Percentiles rank a stretch among this genome's conserved stretches.
Evolutionary conservation across 2,329 filamentous ascomycete species (phyloP).

Genomic region (Penicillium sp.): DNA sequence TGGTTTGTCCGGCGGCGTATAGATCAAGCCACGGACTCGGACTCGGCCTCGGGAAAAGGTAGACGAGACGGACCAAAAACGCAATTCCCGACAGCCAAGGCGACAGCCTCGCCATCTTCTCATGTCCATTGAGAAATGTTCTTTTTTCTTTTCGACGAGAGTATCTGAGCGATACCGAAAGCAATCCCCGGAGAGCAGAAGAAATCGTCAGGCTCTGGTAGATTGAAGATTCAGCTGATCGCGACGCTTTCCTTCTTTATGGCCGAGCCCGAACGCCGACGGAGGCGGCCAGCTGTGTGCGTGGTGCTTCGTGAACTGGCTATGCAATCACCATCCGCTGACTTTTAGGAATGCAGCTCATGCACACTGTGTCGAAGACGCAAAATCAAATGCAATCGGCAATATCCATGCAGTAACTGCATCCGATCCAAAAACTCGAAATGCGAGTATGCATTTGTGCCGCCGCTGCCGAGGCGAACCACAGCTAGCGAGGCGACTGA

Average conservation of each 20-base stretch:
- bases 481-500: neutral
- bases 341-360: conserved; percentile 44
- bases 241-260: conserved; percentile 16
- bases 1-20: too few species aligned
- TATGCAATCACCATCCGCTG: neutral
- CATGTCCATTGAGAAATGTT: neutral
- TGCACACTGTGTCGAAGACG: conserved; percentile 62
- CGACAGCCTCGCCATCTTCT: neutral
- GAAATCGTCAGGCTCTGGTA: too few species aligned
- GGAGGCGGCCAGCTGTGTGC: conserved; percentile 53
- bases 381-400: conserved; percentile 66
- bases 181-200: neutral
- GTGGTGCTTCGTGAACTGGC: neutral
- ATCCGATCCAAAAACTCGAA: conserved; percentile 44
- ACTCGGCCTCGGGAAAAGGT: conserved; percentile 32
- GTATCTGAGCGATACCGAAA: neutral
- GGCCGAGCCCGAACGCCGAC: conserved; percentile 38
- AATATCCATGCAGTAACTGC: conserved; percentile 63
- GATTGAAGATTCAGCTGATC: neutral
- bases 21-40: neutral
- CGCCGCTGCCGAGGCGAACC: conserved; percentile 15
- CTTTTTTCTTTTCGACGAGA: neutral
- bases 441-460: conserved; percentile 22
- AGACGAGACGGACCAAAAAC: conserved; percentile 25
- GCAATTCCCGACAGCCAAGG: conserved; percentile 25